Conservation (phyloP, 176 grass and related monocot species). For the Triticum timopheevii region DNA sequence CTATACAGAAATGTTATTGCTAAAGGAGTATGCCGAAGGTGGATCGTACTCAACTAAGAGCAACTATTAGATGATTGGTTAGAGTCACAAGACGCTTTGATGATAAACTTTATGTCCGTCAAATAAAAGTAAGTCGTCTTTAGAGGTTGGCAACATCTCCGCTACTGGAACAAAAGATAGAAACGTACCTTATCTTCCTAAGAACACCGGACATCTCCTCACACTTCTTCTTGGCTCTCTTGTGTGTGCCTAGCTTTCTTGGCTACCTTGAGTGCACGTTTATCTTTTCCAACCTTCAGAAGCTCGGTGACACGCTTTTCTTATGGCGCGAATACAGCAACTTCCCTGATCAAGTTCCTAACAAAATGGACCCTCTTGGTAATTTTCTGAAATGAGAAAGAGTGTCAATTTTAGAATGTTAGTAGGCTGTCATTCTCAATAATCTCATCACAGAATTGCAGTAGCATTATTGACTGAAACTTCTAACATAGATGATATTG, state of each 20-base stretch:
- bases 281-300: conserved; percentile 37
- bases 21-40: neutral
- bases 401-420: neutral
- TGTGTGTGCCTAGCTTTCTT: conserved; percentile 49
- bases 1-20: neutral
- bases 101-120: conserved; percentile 14
- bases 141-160: conserved; percentile 20
- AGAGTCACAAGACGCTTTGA: conserved; percentile 31
- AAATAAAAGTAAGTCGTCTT: conserved; percentile 34
- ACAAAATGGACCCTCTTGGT: conserved; percentile 21
- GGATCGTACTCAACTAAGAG: conserved; percentile 18
- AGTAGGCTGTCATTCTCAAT: neutral
- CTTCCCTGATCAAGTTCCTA: conserved; percentile 26
- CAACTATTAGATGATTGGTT: conserved; percentile 27
- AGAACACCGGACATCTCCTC: conserved; percentile 40
- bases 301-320: conserved; percentile 29
- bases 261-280: conserved; percentile 39
- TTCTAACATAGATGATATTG: neutral
- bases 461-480: neutral
- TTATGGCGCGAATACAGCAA: conserved; percentile 30
- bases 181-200: conserved; percentile 54
- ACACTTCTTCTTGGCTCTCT: conserved; percentile 48
- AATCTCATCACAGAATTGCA: neutral
- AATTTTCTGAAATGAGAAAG: conserved; percentile 40
- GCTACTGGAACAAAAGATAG: conserved; percentile 23